Conservation (phyloP, 352 stramenopile species). For the Thraustochytrium sp. region DNA sequence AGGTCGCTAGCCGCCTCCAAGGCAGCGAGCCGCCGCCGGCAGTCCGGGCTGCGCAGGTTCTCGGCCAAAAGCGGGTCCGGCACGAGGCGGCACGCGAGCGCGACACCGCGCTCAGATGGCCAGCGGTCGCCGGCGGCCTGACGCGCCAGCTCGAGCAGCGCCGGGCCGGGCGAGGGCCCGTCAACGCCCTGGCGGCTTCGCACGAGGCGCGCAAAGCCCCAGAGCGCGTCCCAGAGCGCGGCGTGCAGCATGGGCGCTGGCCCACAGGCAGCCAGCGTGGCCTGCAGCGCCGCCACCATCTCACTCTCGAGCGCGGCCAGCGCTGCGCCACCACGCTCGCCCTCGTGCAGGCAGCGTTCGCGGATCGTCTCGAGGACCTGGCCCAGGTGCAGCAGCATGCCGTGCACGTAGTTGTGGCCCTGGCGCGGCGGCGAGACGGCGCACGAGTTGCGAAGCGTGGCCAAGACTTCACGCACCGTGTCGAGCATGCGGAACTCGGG, state of each 20-base stretch:
- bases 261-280: neutral
- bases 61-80: neutral
- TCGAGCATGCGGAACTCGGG: conserved; percentile 51
- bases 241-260: neutral
- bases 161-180: neutral
- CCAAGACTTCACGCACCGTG: conserved; percentile 52
- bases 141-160: neutral
- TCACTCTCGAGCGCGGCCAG: neutral
- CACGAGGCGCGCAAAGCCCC: neutral
- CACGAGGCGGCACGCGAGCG: neutral
- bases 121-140: neutral
- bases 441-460: conserved; percentile 53
- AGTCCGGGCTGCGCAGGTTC: conserved; percentile 12
- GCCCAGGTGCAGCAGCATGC: conserved; percentile 37
- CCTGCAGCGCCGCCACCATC: neutral
- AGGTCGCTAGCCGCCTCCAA: neutral
- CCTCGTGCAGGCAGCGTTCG: neutral
- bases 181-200: too few species aligned
- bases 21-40: neutral
- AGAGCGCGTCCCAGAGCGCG: neutral
- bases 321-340: neutral
- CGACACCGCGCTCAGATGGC: neutral
- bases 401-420: conserved; percentile 43
- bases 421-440: conserved; percentile 51
- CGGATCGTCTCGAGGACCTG: conserved; percentile 25